Evolutionary conservation across 2,329 filamentous ascomycete species (phyloP), one percentile per base, ranked within the genome.

Genomic region (Mollisia scopiformis): DNA sequence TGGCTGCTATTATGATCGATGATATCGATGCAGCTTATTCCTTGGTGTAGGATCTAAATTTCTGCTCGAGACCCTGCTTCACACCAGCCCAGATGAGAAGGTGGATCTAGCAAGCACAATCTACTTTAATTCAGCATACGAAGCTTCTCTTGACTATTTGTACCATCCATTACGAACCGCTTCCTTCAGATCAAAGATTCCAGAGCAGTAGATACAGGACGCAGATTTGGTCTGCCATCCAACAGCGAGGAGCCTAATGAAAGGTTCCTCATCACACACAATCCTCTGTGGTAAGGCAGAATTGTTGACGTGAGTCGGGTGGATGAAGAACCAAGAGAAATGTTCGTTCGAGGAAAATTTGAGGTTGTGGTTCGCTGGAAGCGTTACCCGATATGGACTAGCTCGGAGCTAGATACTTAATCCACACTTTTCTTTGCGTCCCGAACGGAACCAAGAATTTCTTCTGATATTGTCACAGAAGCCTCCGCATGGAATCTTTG

Each of bases 121-220:
- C 39, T 43, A 11, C n/a, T 23, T 23, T 2, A 21, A 21, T 10
- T 21, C 21, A 23, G n/a, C 39, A 43, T 41, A 21, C 6, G 7
- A 23, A 10, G 6, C 7, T 10, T 23, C 23, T 43, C 16, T 19
- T 8, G n/a, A 11, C 13, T 21, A 54, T 52, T 58, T 91, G 88
- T 91, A 84, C 87, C 88, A 84, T 87, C 87, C 87, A 87, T 88
- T 91, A 81, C 89, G 89, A 92, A 89, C 89, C 82, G 87, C 89
- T 79, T 87, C 87, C 86, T 85, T 91, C 89, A 92, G 81, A 81
- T 80, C 77, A 78, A 77, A 66, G 62, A 88, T 85, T 92, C 89
- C 84, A 90, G 88, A 88, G 89, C 87, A 91, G 89, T 88, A 92
- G 89, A 92, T 92, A 92, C 89, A 88, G 88, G 88, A 86, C 82